phyloP scores from a whole-genome alignment of 2,329 filamentous ascomycete genomes.

The Diplodia seriata region DNA sequence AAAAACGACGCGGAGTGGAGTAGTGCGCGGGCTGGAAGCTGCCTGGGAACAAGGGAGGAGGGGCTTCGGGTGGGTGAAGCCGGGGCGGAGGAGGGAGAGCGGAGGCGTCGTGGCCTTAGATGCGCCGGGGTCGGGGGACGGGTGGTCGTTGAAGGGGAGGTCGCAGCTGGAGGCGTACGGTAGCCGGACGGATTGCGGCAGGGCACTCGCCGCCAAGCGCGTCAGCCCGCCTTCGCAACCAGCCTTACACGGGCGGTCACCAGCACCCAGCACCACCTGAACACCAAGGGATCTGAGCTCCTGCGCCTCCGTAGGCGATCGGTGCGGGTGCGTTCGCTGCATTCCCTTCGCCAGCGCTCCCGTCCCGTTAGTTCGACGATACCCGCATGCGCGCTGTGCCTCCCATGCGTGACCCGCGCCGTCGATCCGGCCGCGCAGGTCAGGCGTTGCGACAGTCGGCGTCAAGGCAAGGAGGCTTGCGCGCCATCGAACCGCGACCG shows the following conservation, averaged over 20 bases:
- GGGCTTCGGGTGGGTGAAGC: conserved; percentile 29
- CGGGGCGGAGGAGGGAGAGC: conserved; percentile 24
- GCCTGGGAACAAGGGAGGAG: conserved; percentile 14
- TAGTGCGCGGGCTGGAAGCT: conserved; percentile 14
- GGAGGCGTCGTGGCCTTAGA: conserved; percentile 32
- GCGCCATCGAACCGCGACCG: conserved; percentile 14
- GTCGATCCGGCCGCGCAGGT: conserved; percentile 26
- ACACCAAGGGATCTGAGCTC: conserved; percentile 31
- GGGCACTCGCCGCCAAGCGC: conserved; percentile 21
- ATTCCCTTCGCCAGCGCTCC: conserved; percentile 16
- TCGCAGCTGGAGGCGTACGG: conserved; percentile 31
- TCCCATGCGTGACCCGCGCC: conserved; percentile 19
- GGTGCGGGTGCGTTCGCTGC: conserved; percentile 18
- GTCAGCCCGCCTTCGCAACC: conserved; percentile 15
- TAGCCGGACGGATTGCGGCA: conserved; percentile 25
- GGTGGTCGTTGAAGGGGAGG: conserved; percentile 31
- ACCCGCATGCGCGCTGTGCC: conserved; percentile 28
- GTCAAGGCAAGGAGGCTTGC: conserved; percentile 29
- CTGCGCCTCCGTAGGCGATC: conserved; percentile 15
- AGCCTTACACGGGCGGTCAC: conserved; percentile 32
- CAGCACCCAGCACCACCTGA: conserved; percentile 23
- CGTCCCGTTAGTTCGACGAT: conserved; percentile 13
- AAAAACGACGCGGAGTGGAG: conserved; percentile 30
- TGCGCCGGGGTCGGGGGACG: conserved; percentile 26
- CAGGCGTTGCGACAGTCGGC: conserved; percentile 19